Evolutionary conservation across 2,329 filamentous ascomycete species (phyloP), one percentile per base, ranked within the genome.

Genomic region (Colletotrichum salicis): DNA sequence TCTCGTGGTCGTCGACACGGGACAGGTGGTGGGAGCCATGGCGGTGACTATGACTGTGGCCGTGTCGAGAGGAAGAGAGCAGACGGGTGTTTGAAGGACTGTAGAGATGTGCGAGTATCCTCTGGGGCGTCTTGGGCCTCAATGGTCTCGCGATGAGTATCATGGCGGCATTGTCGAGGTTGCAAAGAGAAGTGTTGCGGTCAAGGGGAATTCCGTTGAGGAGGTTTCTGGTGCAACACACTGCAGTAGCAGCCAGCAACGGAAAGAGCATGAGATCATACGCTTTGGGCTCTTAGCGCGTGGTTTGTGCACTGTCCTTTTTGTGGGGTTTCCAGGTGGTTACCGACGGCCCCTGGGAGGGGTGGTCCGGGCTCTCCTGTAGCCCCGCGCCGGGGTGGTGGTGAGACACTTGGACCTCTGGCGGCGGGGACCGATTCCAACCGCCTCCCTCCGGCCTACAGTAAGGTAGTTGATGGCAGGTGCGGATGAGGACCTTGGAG

Each of bases 1-100:
- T 93, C 79, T 96, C 93, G 51, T 89, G 88, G 22, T 70, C 70
- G 29, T 73, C 64, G 37, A 75, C 73, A 59, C 72, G 75, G 67
- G 64, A 72, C 33, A 68, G 74, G 13, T 70, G 72, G 31, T 64
- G 74, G 12, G 71, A 60, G 41, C 62, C 41, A 56, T 64, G 33
- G 51, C 61, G 29, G 33, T 63, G 60, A 51, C 66, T 41, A 22
- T 63, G 60, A 51, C 66, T 33, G 48, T 62, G 29, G 51, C 70
- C 75, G 76, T 77, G 71, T 74, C 73, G 73, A 73, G 75, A 77
- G 74, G 66, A 61, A 45, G 62, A 67, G 31, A 58, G 55, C 51
- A 48, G 58, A 15, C 68, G 67, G 56, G 71, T 48, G 31, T 48
- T 5, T 22, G 33, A 45, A 51, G 62, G 19, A 19, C 27, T 11